phyloP scores from a whole-genome alignment of 176 grass and related monocot genomes.

The Oryza meridionalis region DNA sequence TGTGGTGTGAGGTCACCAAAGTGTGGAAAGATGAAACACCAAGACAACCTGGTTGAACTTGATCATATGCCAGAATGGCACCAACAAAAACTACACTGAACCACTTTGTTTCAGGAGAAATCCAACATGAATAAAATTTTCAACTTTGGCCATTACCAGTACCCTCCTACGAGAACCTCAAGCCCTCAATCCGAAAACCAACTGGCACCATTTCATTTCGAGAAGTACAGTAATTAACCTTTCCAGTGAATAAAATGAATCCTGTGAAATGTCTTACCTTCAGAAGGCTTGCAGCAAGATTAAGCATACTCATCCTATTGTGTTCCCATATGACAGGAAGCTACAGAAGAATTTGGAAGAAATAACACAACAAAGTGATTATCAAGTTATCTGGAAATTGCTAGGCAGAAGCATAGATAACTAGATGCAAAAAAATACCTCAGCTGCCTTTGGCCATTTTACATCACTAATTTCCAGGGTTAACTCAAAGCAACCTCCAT shows the following conservation, averaged over 20 bases:
- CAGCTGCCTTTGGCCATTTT: slow-evolving; percentile 90
- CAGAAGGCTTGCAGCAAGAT: slow-evolving; percentile 79
- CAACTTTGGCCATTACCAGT: slow-evolving; percentile 1
- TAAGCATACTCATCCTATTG: slow-evolving; percentile 95
- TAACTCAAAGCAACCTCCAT: slow-evolving; percentile 94
- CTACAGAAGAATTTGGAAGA: slow-evolving; percentile 46
- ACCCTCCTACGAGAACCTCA: no score
- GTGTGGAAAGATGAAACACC: neutral
- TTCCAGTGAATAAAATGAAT: slow-evolving; percentile 6
- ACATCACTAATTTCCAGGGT: slow-evolving; percentile 93
- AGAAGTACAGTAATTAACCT: neutral
- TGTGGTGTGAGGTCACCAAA: neutral
- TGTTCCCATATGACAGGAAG: slow-evolving; percentile 83
- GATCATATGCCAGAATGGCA: slow-evolving; percentile 1
- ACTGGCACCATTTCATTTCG: slow-evolving; percentile 2
- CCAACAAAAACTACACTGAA: slow-evolving; percentile 18
- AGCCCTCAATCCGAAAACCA: slow-evolving; percentile 12
- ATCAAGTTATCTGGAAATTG: neutral
- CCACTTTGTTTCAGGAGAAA: neutral
- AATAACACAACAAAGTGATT: slow-evolving; percentile 36
- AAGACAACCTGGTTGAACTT: neutral
- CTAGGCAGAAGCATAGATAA: slow-evolving; percentile 9
- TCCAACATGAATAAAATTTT: neutral
- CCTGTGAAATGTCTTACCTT: slow-evolving; percentile 64
- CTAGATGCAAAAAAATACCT: slow-evolving; percentile 57